Conservation (phyloP, 2,329 filamentous ascomycete genomes). For the Saccharata proteae region DNA sequence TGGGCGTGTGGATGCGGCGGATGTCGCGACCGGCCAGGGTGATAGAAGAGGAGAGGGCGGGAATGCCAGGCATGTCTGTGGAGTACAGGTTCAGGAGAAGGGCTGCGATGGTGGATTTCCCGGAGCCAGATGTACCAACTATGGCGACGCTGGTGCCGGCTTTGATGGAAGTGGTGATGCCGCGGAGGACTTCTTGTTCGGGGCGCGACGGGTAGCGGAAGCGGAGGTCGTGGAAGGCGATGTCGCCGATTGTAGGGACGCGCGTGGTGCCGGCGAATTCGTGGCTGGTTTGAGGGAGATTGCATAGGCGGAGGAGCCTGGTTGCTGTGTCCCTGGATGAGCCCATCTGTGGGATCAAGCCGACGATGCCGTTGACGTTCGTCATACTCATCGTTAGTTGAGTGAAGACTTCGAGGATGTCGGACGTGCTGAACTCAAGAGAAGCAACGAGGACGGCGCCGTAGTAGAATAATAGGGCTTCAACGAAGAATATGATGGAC, state of each 20-base stretch:
- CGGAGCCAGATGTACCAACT: conserved; percentile 75
- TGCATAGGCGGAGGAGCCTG: conserved; percentile 58
- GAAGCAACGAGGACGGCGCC: conserved; percentile 52
- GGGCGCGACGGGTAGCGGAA: conserved; percentile 61
- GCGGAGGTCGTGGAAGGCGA: conserved; percentile 48
- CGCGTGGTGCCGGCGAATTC: conserved; percentile 42
- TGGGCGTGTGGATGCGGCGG: conserved; percentile 44
- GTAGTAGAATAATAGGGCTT: conserved; percentile 75
- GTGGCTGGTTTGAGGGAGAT: conserved; percentile 45
- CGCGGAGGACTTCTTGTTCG: conserved; percentile 42
- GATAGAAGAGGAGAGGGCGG: conserved; percentile 37
- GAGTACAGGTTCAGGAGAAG: conserved; percentile 63
- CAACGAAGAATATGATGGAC: conserved; percentile 57
- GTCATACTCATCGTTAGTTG: conserved; percentile 75
- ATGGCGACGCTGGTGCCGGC: conserved; percentile 60
- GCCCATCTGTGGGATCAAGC: conserved; percentile 69
- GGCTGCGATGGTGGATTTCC: conserved; percentile 74
- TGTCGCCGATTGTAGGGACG: conserved; percentile 35
- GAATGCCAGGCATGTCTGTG: conserved; percentile 9
- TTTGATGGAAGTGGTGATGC: conserved; percentile 54
- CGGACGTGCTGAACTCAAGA: conserved; percentile 38
- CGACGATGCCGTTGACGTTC: conserved; percentile 56
- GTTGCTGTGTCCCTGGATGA: conserved; percentile 60
- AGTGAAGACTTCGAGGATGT: conserved; percentile 64
- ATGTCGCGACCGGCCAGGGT: conserved; percentile 49